phyloP scores from a whole-genome alignment of 225 moss, liverwort and hornwort species.

The Marchantia polymorpha region DNA sequence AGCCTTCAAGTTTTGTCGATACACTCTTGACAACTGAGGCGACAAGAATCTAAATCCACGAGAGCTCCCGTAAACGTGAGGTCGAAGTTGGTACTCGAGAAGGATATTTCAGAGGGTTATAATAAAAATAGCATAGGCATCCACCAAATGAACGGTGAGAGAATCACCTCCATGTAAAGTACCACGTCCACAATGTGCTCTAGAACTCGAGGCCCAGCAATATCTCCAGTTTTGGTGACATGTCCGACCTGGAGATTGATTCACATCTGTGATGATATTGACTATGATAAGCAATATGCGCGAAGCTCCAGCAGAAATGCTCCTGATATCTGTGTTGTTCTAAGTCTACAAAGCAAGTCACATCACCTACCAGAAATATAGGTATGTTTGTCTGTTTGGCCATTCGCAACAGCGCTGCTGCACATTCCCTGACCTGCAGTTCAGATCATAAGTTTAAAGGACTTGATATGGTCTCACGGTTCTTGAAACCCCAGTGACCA shows the following conservation, averaged over 20 bases:
- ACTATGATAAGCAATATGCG: background rate
- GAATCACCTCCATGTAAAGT: conserved; percentile 89
- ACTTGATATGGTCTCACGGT: background rate
- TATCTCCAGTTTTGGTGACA: conserved; percentile 98
- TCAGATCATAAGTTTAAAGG: background rate
- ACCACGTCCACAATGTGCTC: conserved; percentile 99
- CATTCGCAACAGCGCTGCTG: conserved; percentile 84
- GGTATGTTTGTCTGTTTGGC: conserved; percentile 90
- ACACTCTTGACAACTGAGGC: background rate
- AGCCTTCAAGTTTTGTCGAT: background rate
- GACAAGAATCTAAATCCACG: background rate
- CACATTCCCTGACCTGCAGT: conserved; percentile 87
- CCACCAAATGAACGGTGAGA: background rate
- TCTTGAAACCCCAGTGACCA: no score
- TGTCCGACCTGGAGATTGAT: conserved; percentile 72
- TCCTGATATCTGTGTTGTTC: no score
- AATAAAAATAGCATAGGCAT: background rate
- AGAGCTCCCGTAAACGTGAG: background rate
- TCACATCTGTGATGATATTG: background rate
- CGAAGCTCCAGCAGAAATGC: background rate
- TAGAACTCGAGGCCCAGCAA: conserved; percentile 93
- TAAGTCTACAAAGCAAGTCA: background rate
- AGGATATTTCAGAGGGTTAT: background rate
- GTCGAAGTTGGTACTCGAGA: background rate
- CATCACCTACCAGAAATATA: conserved; percentile 69